Conservation (phyloP, 75 land plant genomes). For the Pinus albicaulis region DNA sequence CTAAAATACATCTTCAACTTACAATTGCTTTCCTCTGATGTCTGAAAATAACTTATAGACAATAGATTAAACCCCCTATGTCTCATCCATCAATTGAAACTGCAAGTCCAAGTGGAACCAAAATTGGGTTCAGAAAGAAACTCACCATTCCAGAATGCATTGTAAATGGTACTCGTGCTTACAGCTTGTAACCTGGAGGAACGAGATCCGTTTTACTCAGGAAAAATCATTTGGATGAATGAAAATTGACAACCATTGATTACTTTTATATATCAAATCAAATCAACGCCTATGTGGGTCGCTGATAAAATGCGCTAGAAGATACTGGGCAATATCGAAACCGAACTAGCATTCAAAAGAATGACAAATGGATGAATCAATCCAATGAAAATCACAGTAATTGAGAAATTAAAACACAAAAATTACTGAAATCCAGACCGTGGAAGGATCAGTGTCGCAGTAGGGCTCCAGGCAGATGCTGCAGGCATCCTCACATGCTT, state of each 20-base stretch:
- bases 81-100: not conserved
- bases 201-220: conserved; percentile 2
- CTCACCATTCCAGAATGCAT: conserved; percentile 97
- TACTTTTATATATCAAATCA: too few relatives aligned
- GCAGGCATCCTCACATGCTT: conserved; percentile 93
- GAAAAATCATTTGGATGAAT: not conserved
- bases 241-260: not conserved
- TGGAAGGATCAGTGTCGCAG: conserved; percentile 80
- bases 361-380: not conserved
- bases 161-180: conserved; percentile 98
- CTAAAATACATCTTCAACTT: not conserved
- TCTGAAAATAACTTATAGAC: not conserved
- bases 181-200: conserved; percentile 79
- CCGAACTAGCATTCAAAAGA: not conserved
- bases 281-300: too few relatives aligned
- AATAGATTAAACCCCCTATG: not conserved
- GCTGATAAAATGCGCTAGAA: not conserved
- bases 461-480: conserved; percentile 93
- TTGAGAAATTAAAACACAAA: not conserved
- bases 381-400: not conserved
- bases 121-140: not conserved
- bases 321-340: not conserved
- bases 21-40: not conserved
- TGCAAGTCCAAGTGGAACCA: not conserved
- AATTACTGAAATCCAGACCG: conserved; percentile 32